These are phyloP conservation scores for Claviceps paspali DNA, from an alignment of 2,329 filamentous ascomycete species.

Conservation along the genomic window DNA sequence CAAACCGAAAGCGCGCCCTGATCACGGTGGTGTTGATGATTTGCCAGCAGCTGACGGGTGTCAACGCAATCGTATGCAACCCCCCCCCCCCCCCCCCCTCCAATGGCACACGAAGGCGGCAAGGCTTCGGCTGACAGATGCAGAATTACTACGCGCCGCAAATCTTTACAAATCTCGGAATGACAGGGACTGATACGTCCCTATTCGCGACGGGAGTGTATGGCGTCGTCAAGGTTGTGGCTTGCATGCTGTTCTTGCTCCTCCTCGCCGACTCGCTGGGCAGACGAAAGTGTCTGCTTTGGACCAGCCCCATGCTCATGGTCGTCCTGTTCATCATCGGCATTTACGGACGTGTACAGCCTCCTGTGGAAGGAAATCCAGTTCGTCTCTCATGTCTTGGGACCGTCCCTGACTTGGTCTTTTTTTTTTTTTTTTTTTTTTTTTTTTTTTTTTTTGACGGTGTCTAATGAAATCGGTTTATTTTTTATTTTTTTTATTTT, in stretches of 20 bases:
- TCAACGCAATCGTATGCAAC: slow-evolving; percentile 29
- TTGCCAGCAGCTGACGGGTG: slow-evolving; percentile 61
- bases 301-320: slow-evolving; percentile 48
- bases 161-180: slow-evolving; percentile 52
- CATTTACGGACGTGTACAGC: slow-evolving; percentile 50
- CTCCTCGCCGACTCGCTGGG: slow-evolving; percentile 57
- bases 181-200: slow-evolving; percentile 37
- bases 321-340: slow-evolving; percentile 54
- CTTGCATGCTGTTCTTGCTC: slow-evolving; percentile 48
- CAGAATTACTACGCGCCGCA: slow-evolving; percentile 52
- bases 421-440: too few species aligned
- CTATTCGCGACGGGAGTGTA: slow-evolving; percentile 64
- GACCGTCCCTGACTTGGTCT: background rate
- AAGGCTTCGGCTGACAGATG: too few species aligned
- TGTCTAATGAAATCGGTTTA: too few species aligned
- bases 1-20: slow-evolving; percentile 48
- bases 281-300: slow-evolving; percentile 42
- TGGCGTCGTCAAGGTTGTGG: slow-evolving; percentile 53
- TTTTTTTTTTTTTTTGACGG: too few species aligned
- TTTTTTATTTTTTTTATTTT: too few species aligned
- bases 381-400: slow-evolving; percentile 16
- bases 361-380: slow-evolving; percentile 34
- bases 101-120: background rate
- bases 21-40: slow-evolving; percentile 47
- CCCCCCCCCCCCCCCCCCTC: too few species aligned